Evolutionary conservation across 352 stramenopile species (phyloP).

Genomic region (Globisporangium iwayamae): DNA sequence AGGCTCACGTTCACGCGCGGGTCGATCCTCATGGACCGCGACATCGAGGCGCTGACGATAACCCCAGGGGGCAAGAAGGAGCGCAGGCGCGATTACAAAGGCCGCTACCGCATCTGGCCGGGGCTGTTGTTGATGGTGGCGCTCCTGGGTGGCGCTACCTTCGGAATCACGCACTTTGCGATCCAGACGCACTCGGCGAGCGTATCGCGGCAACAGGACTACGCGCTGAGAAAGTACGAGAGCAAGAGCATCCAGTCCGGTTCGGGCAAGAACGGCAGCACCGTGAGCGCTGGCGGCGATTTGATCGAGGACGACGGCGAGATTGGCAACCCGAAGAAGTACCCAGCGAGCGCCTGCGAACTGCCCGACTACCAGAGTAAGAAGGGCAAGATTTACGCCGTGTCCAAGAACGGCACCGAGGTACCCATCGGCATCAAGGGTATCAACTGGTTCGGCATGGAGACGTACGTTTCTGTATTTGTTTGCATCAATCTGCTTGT

Average conservation of each 20-base stretch:
- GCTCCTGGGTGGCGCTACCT: constrained; percentile 27
- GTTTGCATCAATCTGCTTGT: not conserved
- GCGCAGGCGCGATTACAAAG: constrained; percentile 42
- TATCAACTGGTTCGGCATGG: constrained; percentile 80
- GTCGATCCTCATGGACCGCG: constrained; percentile 36
- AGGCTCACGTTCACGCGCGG: constrained; percentile 34
- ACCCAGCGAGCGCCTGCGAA: constrained; percentile 55
- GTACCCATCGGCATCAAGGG: constrained; percentile 66
- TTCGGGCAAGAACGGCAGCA: constrained; percentile 12
- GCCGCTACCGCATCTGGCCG: constrained; percentile 49
- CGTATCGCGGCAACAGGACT: constrained; percentile 20
- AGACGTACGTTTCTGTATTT: constrained; percentile 32
- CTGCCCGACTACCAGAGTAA: constrained; percentile 72
- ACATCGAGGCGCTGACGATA: constrained; percentile 36
- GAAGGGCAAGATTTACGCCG: constrained; percentile 52
- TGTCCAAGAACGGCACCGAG: constrained; percentile 50
- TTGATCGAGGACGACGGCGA: constrained; percentile 56
- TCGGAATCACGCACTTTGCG: constrained; percentile 29
- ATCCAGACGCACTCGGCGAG: constrained; percentile 18
- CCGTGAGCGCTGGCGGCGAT: constrained; percentile 28
- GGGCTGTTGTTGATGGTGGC: constrained; percentile 37
- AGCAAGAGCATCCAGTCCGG: constrained; percentile 8
- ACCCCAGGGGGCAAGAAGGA: constrained; percentile 10
- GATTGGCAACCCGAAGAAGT: constrained; percentile 71
- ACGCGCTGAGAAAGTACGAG: constrained; percentile 24